phyloP scores from a whole-genome alignment of 495 filamentous ascomycete species.

The Pyrenula massariospora region DNA sequence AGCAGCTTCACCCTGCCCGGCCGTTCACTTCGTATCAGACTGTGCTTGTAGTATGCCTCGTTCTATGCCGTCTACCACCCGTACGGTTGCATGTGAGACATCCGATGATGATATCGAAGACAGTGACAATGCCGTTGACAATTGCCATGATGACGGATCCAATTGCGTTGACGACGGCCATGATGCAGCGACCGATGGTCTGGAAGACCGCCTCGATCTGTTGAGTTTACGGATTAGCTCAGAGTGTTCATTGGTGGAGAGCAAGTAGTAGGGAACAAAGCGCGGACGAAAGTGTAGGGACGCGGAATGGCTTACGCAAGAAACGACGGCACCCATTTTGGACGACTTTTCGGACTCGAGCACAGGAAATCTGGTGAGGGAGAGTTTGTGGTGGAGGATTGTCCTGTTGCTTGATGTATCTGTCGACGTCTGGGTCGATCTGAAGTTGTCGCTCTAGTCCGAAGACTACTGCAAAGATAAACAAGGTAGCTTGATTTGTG shows the following conservation, averaged over 20 bases:
- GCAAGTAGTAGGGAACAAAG: neutral
- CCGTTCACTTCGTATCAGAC: neutral
- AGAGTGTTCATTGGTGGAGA: neutral
- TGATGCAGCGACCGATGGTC: slow-evolving; percentile 73
- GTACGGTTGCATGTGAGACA: slow-evolving; percentile 71
- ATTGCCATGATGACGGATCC: slow-evolving; percentile 64
- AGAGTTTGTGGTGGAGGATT: neutral
- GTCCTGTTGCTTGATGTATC: neutral
- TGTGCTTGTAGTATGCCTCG: neutral
- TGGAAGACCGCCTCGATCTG: slow-evolving; percentile 72
- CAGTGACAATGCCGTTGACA: slow-evolving; percentile 65
- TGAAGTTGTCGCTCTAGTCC: too few species aligned
- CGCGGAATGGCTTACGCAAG: slow-evolving; percentile 61
- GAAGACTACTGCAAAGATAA: too few species aligned
- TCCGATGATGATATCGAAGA: slow-evolving; percentile 76
- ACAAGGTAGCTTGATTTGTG: neutral
- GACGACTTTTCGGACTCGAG: slow-evolving; percentile 7
- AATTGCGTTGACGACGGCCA: slow-evolving; percentile 74
- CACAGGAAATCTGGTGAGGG: neutral
- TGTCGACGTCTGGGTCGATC: neutral
- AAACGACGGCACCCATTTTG: slow-evolving; percentile 92
- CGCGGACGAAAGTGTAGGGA: too few species aligned
- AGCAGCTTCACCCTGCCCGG: neutral
- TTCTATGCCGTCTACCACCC: slow-evolving; percentile 22
- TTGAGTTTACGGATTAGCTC: slow-evolving; percentile 1